Conservation (phyloP, 805 yeast genomes). For the Suhomyces tanzawaensis region DNA sequence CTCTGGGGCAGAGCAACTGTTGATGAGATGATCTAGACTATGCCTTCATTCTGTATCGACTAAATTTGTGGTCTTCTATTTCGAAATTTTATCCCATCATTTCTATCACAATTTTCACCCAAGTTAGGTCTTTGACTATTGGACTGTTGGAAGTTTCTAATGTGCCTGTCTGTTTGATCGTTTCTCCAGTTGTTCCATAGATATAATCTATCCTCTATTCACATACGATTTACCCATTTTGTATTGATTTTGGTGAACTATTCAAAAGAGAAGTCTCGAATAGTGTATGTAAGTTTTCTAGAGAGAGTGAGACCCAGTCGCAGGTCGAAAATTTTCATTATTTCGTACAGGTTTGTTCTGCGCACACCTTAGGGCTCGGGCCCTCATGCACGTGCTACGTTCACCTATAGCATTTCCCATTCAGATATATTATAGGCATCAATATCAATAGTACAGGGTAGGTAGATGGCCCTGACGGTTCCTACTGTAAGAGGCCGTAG, state of each 20-base stretch:
- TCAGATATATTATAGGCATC: too few species aligned
- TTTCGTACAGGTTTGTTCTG: background rate
- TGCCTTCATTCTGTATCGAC: background rate
- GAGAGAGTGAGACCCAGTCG: background rate
- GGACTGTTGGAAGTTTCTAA: too few species aligned
- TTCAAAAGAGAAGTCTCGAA: slow-evolving; percentile 7
- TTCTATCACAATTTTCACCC: too few species aligned
- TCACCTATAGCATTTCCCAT: too few species aligned
- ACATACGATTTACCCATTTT: slow-evolving; percentile 42
- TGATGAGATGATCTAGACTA: background rate
- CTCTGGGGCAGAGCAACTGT: background rate
- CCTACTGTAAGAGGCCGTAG: too few species aligned
- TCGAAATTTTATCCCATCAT: too few species aligned
- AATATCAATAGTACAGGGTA: too few species aligned
- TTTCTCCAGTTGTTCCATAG: background rate
- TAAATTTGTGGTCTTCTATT: too few species aligned
- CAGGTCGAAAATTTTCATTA: slow-evolving; percentile 10
- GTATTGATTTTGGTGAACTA: slow-evolving; percentile 16
- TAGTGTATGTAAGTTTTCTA: slow-evolving; percentile 4
- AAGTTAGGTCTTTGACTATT: too few species aligned
- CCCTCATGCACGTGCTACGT: slow-evolving; percentile 2
- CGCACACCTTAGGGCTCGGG: slow-evolving; percentile 4
- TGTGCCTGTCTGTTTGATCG: background rate
- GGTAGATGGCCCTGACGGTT: too few species aligned
- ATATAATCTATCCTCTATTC: slow-evolving; percentile 2